phyloP scores from a whole-genome alignment of 2,329 filamentous ascomycete genomes.

The Fusarium anguioides region DNA sequence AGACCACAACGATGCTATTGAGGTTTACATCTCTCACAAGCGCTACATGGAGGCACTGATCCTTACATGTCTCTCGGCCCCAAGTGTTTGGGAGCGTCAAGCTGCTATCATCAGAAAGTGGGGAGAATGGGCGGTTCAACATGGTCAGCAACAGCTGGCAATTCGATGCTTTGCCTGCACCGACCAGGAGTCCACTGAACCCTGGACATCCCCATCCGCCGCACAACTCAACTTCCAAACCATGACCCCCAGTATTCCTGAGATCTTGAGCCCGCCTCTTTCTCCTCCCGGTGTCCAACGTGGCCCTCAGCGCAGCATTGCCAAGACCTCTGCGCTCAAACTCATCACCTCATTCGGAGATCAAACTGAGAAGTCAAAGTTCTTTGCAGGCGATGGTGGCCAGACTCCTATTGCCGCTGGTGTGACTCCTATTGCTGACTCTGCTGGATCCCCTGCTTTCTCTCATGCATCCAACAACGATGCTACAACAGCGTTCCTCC shows the following conservation, averaged over 20 bases:
- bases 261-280: constrained; percentile 76
- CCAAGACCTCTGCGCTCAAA: constrained; percentile 86
- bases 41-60: constrained; percentile 94
- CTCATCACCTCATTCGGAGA: constrained; percentile 90
- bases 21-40: constrained; percentile 93
- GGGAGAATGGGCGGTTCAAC: constrained; percentile 90
- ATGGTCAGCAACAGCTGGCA: constrained; percentile 88
- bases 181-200: constrained; percentile 83
- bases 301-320: constrained; percentile 71
- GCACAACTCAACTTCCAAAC: constrained; percentile 67
- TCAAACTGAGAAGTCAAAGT: constrained; percentile 69
- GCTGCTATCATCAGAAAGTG: constrained; percentile 90
- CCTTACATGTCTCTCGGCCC: constrained; percentile 84
- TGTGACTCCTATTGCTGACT: constrained; percentile 89
- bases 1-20: constrained; percentile 92
- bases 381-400: constrained; percentile 69
- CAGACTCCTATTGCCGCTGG: constrained; percentile 83
- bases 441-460: constrained; percentile 72
- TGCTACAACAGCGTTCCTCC: constrained; percentile 73
- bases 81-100: constrained; percentile 90
- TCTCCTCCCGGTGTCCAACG: constrained; percentile 75
- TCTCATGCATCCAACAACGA: constrained; percentile 61
- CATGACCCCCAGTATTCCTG: constrained; percentile 65
- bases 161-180: constrained; percentile 95
- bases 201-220: constrained; percentile 88